Conservation (phyloP, 495 filamentous ascomycete genomes). For the Annulohypoxylon bovei region DNA sequence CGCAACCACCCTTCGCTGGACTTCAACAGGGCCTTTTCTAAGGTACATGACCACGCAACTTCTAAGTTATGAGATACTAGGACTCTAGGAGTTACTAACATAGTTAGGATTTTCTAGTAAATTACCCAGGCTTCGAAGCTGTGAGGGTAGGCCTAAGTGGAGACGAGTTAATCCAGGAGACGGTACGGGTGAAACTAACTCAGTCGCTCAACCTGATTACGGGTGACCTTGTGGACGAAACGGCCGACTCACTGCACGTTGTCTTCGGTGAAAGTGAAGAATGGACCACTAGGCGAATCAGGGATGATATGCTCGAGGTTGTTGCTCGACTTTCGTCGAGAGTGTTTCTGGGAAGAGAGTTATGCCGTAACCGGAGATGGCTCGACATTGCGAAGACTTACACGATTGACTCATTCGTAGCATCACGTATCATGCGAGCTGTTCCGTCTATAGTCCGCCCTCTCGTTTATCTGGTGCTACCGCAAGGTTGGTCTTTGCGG, state of each 20-base stretch:
- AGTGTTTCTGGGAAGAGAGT: conserved; percentile 56
- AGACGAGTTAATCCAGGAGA: conserved; percentile 48
- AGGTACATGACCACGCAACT: conserved; percentile 41
- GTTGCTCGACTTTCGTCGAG: conserved; percentile 58
- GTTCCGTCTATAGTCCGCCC: conserved; percentile 51
- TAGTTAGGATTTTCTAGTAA: conserved; percentile 54
- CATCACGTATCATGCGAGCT: conserved; percentile 46
- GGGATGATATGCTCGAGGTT: conserved; percentile 49
- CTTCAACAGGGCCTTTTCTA: conserved; percentile 54
- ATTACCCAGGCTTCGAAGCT: conserved; percentile 59
- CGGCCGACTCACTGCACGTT: conserved; percentile 50
- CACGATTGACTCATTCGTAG: conserved; percentile 50
- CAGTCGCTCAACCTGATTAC: conserved; percentile 56
- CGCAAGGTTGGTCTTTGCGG: conserved; percentile 42
- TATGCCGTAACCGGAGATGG: conserved; percentile 59
- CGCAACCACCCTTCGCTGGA: conserved; percentile 54
- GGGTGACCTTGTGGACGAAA: conserved; percentile 57
- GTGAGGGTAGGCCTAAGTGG: conserved; percentile 43
- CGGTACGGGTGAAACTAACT: conserved; percentile 58
- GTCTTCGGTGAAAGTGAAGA: conserved; percentile 45
- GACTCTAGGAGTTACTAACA: conserved; percentile 21
- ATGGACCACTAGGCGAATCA: conserved; percentile 35
- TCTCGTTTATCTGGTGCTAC: conserved; percentile 48
- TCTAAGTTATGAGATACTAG: background rate
- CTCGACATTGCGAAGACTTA: conserved; percentile 55